These are phyloP conservation scores for Avena eriantha DNA, from an alignment of 176 grass and related monocot species.

Conservation along the genomic window DNA sequence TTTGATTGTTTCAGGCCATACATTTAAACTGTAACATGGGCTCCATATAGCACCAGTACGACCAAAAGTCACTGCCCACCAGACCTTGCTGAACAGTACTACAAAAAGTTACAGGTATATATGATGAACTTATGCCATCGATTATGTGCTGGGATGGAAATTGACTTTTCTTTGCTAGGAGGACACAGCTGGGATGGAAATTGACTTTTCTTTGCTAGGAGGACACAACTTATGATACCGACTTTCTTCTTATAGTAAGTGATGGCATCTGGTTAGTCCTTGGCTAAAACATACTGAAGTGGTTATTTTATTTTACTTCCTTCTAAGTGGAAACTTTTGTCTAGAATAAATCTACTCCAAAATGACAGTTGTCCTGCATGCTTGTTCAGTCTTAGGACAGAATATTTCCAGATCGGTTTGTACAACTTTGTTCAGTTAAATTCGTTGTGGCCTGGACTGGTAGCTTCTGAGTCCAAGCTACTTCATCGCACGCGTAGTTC, in stretches of 20 bases:
- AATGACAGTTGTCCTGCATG: not conserved
- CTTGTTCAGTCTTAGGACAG: not conserved
- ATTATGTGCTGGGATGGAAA: not conserved
- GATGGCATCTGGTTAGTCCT: not conserved
- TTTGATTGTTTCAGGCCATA: too few relatives aligned
- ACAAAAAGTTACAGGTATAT: too few relatives aligned
- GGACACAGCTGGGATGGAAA: not conserved
- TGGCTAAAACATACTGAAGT: not conserved
- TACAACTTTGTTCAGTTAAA: not conserved
- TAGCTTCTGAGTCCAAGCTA: not conserved
- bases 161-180: too few relatives aligned
- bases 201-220: not conserved
- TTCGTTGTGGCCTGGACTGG: not conserved
- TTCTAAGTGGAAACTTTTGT: not conserved
- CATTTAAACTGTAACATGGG: too few relatives aligned
- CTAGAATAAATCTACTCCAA: not conserved
- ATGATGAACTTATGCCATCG: too few relatives aligned
- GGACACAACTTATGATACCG: not conserved
- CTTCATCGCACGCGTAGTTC: not conserved
- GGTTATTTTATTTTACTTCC: not conserved
- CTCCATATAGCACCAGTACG: too few relatives aligned
- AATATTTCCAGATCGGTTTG: not conserved
- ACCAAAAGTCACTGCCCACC: too few relatives aligned
- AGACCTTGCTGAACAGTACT: too few relatives aligned
- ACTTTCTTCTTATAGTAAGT: constrained; percentile 5